Evolutionary conservation across 2,329 filamentous ascomycete species (phyloP), one percentile per base, ranked within the genome.

Genomic region (Trichophyton rubrum): DNA sequence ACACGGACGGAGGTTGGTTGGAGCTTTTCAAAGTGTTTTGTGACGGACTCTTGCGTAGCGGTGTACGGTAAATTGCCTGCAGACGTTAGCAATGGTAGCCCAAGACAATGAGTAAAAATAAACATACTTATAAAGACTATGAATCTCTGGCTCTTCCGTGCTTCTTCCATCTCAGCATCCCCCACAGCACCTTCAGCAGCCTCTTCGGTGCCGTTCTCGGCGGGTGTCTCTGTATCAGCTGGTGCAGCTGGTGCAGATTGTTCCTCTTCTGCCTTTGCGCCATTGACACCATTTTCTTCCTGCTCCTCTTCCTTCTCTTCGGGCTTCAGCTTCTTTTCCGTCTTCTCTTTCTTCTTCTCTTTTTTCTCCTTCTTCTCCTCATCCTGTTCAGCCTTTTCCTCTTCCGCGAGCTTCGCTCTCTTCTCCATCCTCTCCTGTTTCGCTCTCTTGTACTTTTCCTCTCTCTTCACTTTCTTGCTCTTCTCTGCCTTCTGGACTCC

Each of bases 51-150:
- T 58, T 81, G 80, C 3, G 87, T 96, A 45, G 90, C 88, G 63
- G 81, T 85, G 81, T 84, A 96, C 57, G 92, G 92, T 4, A 97
- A 86, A 76, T 96, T 96, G 72, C 92, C 89, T 82, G 20, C 68
- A 65, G 38, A 65, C 24, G 35, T 61, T 64, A 63, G 62, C 27
- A 30, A 30, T 30, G 27, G 27, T 30, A 22, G 5, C 17, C 59
- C 51, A 22, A 49, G 60, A 64, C 61, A 63, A 56, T 56, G 33
- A 59, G 38, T 15, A n/a, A 3, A 15, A n/a, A 13, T 20, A 11
- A 49, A 41, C 76, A 22, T 75, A 84, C 83, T 86, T 65, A 92
- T 84, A 74, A 93, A 93, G 68, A 86, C 83, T 63, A 90, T 89
- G 77, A 89, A 90, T 62, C 87, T 81, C 15, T 78, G 72, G 62